A percentile compares a stretch with the other conserved stretches of the same genome.
These are phyloP conservation scores for Quercus ilex DNA, from an alignment of 306 rosid genomes.

Conservation along the genomic window DNA sequence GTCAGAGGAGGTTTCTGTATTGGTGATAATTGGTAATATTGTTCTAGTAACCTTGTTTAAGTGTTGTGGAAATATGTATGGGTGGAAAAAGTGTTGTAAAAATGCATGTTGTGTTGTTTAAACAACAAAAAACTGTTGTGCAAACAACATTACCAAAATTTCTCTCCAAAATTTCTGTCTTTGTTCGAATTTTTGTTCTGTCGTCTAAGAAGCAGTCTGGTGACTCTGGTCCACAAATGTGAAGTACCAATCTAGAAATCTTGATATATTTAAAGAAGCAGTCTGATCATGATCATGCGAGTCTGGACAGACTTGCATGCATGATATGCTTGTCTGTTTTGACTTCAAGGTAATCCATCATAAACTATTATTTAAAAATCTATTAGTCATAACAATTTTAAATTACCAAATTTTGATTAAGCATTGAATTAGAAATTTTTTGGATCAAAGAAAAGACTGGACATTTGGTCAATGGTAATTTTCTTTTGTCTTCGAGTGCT, in stretches of 20 bases:
- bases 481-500: not conserved
- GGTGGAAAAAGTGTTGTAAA: no score
- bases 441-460: not conserved
- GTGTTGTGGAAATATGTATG: accelerated
- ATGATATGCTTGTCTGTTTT: not conserved
- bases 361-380: not conserved
- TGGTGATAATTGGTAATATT: no score
- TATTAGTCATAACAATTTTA: no score
- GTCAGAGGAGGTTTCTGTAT: no score
- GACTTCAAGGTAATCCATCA: not conserved
- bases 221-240: not conserved
- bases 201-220: not conserved
- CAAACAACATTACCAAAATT: not conserved
- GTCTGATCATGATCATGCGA: no score
- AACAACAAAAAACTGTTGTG: no score
- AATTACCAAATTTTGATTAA: no score
- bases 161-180: not conserved
- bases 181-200: not conserved
- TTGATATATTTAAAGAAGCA: no score
- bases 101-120: no score
- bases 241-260: no score
- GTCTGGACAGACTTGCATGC: not conserved
- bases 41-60: no score
- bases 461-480: not conserved
- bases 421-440: no score